Evolutionary conservation across 2,329 filamentous ascomycete genomes (phyloP), one percentile per base, ranked within the genome.

Genomic region (Macroventuria anomochaeta): DNA sequence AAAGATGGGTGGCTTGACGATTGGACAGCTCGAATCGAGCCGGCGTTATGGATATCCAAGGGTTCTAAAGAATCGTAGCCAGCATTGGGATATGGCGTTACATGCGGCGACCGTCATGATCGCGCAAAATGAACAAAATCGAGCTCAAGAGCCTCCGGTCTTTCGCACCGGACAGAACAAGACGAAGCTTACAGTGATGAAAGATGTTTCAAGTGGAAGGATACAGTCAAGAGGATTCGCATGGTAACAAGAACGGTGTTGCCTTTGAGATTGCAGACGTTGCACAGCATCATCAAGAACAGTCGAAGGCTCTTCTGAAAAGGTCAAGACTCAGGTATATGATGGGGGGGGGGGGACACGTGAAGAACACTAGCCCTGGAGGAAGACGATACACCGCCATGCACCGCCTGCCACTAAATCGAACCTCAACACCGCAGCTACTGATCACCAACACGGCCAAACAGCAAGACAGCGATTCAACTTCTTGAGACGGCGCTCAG

Each of bases 81-180:
- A 63, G 64, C 63, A 66, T 67, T 58, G 62, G 61, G 57, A 55
- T 42, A 55, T 49, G 65, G 67, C 64, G 65, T 68, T 67, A 55
- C 39, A 56, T 51, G 43, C 55, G 54, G 53, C 55, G 55, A 44
- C 43, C 11, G 46, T 32, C 32, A 43, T 55, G 55, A 51, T 44
- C 50, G 55, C 51, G 42, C 50, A 48, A 58, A 61, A 64, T 66
- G 63, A 67, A 65, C 56, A 63, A 59, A 64, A 63, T 68, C 51
- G 58, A 68, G 62, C 62, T 59, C 23, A 62, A 68, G 61, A 62
- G 46, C 13, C 13, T n/a, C 11, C 28, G 15, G 48, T 46, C 29
- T 39, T 37, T 33, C 11, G 26, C 33, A 17, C 33, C n/a, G 42
- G 50, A 18, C 53, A 47, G 46, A 43, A 46, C 47, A 52, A 46